A percentile compares a stretch with the other conserved stretches of the same genome.
Evolutionary conservation across 2,329 filamentous ascomycete species (phyloP).

Genomic region (Colletotrichum tropicicola): DNA sequence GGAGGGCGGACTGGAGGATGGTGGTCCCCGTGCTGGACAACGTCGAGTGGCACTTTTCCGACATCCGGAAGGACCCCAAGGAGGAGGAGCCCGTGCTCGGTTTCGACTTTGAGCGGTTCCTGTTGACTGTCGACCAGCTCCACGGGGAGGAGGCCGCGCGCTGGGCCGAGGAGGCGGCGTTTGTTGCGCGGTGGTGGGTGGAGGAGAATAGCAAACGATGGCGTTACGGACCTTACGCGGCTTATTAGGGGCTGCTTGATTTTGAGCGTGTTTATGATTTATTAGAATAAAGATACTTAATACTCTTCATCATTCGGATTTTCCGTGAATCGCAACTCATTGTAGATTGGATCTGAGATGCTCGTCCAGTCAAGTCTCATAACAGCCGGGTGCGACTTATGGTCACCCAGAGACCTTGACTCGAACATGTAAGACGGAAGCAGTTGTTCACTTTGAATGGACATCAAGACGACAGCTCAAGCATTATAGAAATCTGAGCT

Average conservation of each 20-base stretch:
- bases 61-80: constrained; percentile 28
- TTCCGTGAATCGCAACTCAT: too few species aligned
- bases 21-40: constrained; percentile 33
- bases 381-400: too few species aligned
- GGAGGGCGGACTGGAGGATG: constrained; percentile 30
- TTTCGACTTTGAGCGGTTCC: constrained; percentile 26
- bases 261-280: too few species aligned
- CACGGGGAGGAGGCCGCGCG: constrained; percentile 29
- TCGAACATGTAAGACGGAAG: too few species aligned
- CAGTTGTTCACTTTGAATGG: too few species aligned
- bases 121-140: neutral
- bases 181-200: constrained; percentile 33
- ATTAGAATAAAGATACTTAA: too few species aligned
- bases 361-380: too few species aligned
- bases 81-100: constrained; percentile 22
- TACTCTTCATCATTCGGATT: too few species aligned
- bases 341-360: too few species aligned
- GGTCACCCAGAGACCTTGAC: too few species aligned
- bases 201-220: constrained; percentile 26
- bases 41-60: constrained; percentile 32
- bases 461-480: too few species aligned
- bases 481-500: too few species aligned
- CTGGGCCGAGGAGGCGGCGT: constrained; percentile 34
- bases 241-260: constrained; percentile 1
- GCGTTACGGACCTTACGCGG: constrained; percentile 13